Conservation (phyloP, 305 asterid genomes). For the Fraxinus floribunda region DNA sequence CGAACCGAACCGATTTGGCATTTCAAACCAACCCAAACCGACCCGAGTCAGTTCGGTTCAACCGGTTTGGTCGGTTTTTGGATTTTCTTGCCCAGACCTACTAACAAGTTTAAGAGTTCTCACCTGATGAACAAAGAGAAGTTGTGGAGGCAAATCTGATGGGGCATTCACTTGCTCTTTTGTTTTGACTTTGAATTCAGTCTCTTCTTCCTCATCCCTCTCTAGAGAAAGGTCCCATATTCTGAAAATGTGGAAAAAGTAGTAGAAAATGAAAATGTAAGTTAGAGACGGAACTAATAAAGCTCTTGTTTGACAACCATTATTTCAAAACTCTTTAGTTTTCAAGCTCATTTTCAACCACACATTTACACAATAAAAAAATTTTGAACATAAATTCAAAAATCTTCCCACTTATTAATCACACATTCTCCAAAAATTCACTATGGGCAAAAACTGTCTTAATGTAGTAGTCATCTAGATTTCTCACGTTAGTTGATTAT, state of each 20-base stretch:
- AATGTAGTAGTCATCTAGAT: constrained; percentile 4
- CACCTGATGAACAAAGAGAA: constrained; percentile 93
- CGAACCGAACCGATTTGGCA: too few species aligned
- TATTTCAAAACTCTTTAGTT: too few species aligned
- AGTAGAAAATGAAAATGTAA: not conserved
- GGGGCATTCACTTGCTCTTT: constrained; percentile 77
- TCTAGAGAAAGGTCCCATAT: constrained; percentile 93
- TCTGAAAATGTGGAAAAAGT: constrained; percentile 32
- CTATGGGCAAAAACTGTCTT: not conserved
- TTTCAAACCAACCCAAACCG: too few species aligned
- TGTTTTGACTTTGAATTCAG: constrained; percentile 68
- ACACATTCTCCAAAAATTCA: too few species aligned
- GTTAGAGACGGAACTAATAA: not conserved
- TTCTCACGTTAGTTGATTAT: constrained; percentile 79
- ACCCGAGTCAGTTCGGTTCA: too few species aligned
- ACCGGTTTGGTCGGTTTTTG: too few species aligned
- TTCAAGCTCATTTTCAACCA: too few species aligned
- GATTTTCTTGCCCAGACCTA: too few species aligned
- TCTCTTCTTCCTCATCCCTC: constrained; percentile 94
- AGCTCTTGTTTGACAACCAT: not conserved
- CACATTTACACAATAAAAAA: too few species aligned
- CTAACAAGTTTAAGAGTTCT: not conserved
- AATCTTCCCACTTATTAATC: too few species aligned
- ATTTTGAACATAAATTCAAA: too few species aligned
- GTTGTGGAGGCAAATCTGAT: constrained; percentile 86